phyloP scores from a whole-genome alignment of 805 yeast species.

The Torulaspora gathmanii region DNA sequence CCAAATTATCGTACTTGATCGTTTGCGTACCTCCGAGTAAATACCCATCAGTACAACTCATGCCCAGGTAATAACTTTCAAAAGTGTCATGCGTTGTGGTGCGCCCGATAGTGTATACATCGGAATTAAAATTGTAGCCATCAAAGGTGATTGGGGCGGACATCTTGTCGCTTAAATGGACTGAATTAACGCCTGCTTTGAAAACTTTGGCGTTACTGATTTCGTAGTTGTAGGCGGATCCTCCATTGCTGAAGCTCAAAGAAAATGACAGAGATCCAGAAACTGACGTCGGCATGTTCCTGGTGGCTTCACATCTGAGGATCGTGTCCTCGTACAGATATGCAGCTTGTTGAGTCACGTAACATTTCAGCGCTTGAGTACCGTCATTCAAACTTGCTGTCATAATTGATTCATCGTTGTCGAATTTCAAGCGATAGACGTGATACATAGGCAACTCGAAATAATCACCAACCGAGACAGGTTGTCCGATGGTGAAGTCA shows the following conservation, averaged over 20 bases:
- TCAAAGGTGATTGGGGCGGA: conserved; percentile 31
- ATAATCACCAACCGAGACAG: conserved; percentile 25
- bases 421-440: conserved; percentile 37
- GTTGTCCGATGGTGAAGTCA: conserved; percentile 24
- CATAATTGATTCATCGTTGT: conserved; percentile 18
- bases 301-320: conserved; percentile 30
- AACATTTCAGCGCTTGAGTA: conserved; percentile 31
- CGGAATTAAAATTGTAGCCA: conserved; percentile 14
- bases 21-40: conserved; percentile 28
- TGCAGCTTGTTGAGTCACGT: conserved; percentile 36
- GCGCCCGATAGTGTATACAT: conserved; percentile 27
- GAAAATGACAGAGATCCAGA: conserved; percentile 32
- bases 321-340: conserved; percentile 29
- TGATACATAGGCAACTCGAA: conserved; percentile 31
- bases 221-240: conserved; percentile 31
- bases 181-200: conserved; percentile 27
- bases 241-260: conserved; percentile 37
- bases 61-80: conserved; percentile 35
- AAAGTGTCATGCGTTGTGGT: conserved; percentile 34
- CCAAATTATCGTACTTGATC: conserved; percentile 32
- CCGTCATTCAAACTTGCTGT: conserved; percentile 26
- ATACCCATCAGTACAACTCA: conserved; percentile 34
- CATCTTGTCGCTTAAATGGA: conserved; percentile 27
- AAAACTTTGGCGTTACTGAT: conserved; percentile 32
- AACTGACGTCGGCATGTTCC: conserved; percentile 20